These are phyloP conservation scores for Globisporangium cystogenes DNA, from an alignment of 352 stramenopile genomes.

Conservation along the genomic window DNA sequence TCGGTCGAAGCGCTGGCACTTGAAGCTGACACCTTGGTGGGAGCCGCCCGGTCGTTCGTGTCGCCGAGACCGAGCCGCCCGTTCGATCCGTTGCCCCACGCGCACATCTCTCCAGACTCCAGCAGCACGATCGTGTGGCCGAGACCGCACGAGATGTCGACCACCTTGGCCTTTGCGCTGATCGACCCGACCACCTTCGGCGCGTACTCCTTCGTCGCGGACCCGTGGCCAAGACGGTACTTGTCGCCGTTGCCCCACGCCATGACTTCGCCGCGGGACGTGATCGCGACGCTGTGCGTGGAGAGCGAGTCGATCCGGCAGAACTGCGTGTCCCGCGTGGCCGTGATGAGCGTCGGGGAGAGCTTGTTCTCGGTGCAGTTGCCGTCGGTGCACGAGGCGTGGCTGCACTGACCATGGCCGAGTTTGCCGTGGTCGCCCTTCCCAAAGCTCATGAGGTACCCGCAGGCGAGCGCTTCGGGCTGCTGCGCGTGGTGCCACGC, in stretches of 20 bases:
- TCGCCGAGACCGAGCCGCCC: slow-evolving; percentile 77
- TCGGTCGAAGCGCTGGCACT: neutral
- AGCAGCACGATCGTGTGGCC: slow-evolving; percentile 63
- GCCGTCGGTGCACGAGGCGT: slow-evolving; percentile 53
- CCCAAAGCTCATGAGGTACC: slow-evolving; percentile 78
- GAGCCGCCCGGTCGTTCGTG: slow-evolving; percentile 57
- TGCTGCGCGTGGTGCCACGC: slow-evolving; percentile 10
- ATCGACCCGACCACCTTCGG: slow-evolving; percentile 60
- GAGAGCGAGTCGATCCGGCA: slow-evolving; percentile 78
- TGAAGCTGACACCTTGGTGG: slow-evolving; percentile 18
- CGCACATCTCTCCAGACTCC: slow-evolving; percentile 59
- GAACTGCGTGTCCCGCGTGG: slow-evolving; percentile 44
- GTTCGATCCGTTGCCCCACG: slow-evolving; percentile 86
- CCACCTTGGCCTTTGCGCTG: slow-evolving; percentile 45
- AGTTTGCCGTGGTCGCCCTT: slow-evolving; percentile 84
- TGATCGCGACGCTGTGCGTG: slow-evolving; percentile 76
- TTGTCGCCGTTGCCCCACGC: slow-evolving; percentile 85
- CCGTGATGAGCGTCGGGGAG: slow-evolving; percentile 51
- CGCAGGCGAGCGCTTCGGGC: slow-evolving; percentile 23
- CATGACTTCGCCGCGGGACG: slow-evolving; percentile 54
- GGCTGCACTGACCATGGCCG: slow-evolving; percentile 66
- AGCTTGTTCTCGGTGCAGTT: slow-evolving; percentile 85
- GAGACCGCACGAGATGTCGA: slow-evolving; percentile 56
- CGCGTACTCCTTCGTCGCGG: slow-evolving; percentile 63
- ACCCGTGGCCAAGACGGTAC: slow-evolving; percentile 71